Conservation (phyloP, 2,329 filamentous ascomycete species). For the Colletotrichum trifolii region DNA sequence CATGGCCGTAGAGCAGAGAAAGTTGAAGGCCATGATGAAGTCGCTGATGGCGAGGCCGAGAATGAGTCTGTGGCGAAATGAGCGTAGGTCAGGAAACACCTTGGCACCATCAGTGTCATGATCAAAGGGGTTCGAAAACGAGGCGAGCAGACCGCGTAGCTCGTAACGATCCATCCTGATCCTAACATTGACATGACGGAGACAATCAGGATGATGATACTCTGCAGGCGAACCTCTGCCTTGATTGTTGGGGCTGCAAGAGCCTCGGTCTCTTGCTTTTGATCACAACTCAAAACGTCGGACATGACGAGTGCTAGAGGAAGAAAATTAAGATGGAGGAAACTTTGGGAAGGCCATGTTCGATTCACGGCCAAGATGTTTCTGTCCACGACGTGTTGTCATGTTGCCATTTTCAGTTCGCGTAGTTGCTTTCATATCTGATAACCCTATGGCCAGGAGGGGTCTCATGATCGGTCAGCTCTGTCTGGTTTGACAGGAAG, state of each 20-base stretch:
- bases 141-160: constrained; percentile 44
- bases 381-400: too few species aligned
- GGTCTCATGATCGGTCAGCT: too few species aligned
- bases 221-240: constrained; percentile 40
- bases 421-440: too few species aligned
- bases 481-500: too few species aligned
- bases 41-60: constrained; percentile 53
- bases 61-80: constrained; percentile 54
- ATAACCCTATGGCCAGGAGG: too few species aligned
- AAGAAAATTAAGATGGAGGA: too few species aligned
- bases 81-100: constrained; percentile 50
- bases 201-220: constrained; percentile 46
- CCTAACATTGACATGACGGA: constrained; percentile 49
- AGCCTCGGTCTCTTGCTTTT: constrained; percentile 7
- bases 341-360: too few species aligned
- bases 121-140: neutral
- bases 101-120: constrained; percentile 34
- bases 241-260: constrained; percentile 40
- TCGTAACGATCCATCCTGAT: constrained; percentile 51
- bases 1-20: constrained; percentile 49
- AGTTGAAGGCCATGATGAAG: constrained; percentile 53
- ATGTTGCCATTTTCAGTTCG: too few species aligned
- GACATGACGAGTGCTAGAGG: constrained; percentile 1
- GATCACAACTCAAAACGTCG: neutral
- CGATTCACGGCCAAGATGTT: too few species aligned